These are phyloP conservation scores for Heritiera fomes DNA, from an alignment of 345 rosid species.

Conservation along the genomic window DNA sequence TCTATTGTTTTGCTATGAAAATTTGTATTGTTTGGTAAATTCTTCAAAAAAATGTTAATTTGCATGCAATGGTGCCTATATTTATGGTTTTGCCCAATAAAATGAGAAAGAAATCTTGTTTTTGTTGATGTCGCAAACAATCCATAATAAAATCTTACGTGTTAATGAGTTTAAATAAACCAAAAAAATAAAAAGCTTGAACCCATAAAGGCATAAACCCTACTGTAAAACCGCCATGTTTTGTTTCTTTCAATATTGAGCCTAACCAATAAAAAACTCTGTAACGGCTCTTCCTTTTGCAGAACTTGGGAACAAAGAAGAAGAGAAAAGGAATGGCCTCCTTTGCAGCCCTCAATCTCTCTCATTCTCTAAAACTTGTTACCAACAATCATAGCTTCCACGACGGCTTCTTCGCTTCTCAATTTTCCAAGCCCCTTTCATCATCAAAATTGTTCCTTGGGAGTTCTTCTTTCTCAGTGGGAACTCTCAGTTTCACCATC, in stretches of 20 bases:
- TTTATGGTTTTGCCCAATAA: too few species aligned
- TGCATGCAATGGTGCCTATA: too few species aligned
- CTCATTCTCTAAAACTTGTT: neutral
- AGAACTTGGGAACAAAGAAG: neutral
- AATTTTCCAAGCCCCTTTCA: constrained; percentile 25
- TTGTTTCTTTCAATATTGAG: neutral
- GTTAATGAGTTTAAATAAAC: too few species aligned
- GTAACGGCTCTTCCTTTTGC: neutral
- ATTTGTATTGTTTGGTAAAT: too few species aligned
- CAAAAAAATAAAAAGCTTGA: too few species aligned
- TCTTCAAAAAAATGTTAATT: too few species aligned
- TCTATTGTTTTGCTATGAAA: too few species aligned
- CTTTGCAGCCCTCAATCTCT: neutral
- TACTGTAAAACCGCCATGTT: neutral
- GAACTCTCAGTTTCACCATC: constrained; percentile 32
- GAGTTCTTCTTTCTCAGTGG: constrained; percentile 23
- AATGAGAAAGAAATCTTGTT: too few species aligned
- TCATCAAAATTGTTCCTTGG: constrained; percentile 12
- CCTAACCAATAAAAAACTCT: neutral
- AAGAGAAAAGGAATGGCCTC: constrained; percentile 1
- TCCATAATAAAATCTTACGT: too few species aligned
- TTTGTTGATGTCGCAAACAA: too few species aligned
- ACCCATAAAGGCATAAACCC: neutral
- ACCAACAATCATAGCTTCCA: neutral
- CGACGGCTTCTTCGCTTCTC: neutral